phyloP scores from a whole-genome alignment of 2,329 filamentous ascomycete genomes.

The Phoma sp. region DNA sequence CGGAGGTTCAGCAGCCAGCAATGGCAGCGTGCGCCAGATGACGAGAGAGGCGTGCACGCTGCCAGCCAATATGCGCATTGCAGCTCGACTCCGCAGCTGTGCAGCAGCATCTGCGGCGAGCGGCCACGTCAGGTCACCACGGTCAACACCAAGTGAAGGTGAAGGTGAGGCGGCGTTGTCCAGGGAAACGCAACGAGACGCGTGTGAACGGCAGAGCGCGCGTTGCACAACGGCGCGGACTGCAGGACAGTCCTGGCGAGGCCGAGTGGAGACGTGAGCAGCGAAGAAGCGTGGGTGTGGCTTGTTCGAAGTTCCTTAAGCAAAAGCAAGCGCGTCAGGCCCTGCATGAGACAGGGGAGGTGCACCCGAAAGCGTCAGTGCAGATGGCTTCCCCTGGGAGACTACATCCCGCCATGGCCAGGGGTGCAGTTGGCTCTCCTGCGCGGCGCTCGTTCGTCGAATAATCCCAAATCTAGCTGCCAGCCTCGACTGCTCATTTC shows the following conservation, averaged over 20 bases:
- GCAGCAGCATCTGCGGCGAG: too few relatives aligned
- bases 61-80: not conserved
- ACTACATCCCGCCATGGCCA: slow-evolving; percentile 13
- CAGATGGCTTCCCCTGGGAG: slow-evolving; percentile 14
- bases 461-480: slow-evolving; percentile 6
- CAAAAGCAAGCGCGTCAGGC: slow-evolving; percentile 3
- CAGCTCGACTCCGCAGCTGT: not conserved
- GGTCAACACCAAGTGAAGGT: not conserved
- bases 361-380: slow-evolving; percentile 9
- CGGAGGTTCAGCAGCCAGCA: not conserved
- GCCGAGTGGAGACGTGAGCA: slow-evolving; percentile 4
- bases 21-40: slow-evolving; percentile 4
- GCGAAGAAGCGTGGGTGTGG: slow-evolving; percentile 12
- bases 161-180: slow-evolving; percentile 9
- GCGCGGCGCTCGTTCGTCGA: slow-evolving; percentile 7
- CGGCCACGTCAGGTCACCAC: not conserved
- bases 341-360: slow-evolving; percentile 22
- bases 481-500: slow-evolving; percentile 5
- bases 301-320: slow-evolving; percentile 8
- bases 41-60: not conserved
- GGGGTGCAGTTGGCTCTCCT: slow-evolving; percentile 13
- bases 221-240: slow-evolving; percentile 10
- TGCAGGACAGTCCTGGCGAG: slow-evolving; percentile 5
- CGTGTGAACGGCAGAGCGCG: slow-evolving; percentile 7
- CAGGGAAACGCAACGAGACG: slow-evolving; percentile 1